These are phyloP conservation scores for Fagopyrum esculentum DNA, from an alignment of 148 eudicot species.

Conservation along the genomic window DNA sequence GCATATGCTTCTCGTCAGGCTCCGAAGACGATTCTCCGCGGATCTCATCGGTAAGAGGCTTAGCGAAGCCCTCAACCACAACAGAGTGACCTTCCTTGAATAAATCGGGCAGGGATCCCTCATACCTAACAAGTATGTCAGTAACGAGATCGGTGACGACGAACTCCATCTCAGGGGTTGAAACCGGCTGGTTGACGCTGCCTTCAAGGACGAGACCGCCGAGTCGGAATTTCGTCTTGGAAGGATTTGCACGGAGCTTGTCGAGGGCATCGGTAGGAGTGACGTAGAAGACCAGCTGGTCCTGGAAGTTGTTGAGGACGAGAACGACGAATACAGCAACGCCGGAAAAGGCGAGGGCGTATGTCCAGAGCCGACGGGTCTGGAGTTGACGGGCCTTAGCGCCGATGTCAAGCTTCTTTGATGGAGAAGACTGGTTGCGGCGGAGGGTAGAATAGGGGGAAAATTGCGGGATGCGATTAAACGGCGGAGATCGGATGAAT, in stretches of 20 bases:
- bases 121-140: slow-evolving; percentile 67
- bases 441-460: slow-evolving; percentile 34
- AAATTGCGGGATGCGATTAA: slow-evolving; percentile 15
- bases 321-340: slow-evolving; percentile 69
- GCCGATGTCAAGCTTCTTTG: slow-evolving; percentile 48
- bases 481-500: slow-evolving; percentile 12
- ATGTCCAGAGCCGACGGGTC: slow-evolving; percentile 79
- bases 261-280: slow-evolving; percentile 69
- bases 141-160: slow-evolving; percentile 78
- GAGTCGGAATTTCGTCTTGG: slow-evolving; percentile 47
- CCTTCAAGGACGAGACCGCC: slow-evolving; percentile 89
- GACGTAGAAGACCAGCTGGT: slow-evolving; percentile 71
- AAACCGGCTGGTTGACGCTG: slow-evolving; percentile 50
- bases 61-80: slow-evolving; percentile 87
- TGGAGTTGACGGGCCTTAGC: slow-evolving; percentile 87
- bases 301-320: slow-evolving; percentile 77
- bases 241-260: slow-evolving; percentile 44
- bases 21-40: slow-evolving; percentile 21
- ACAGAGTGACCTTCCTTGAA: slow-evolving; percentile 94
- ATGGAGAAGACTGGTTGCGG: slow-evolving; percentile 27
- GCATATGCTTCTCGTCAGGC: neutral
- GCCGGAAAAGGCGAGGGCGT: slow-evolving; percentile 69
- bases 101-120: slow-evolving; percentile 87
- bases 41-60: slow-evolving; percentile 56
- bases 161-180: slow-evolving; percentile 67